Base-by-base conservation (phyloP, 352 stramenopile species). In the Blastocystis sp. region DNA sequence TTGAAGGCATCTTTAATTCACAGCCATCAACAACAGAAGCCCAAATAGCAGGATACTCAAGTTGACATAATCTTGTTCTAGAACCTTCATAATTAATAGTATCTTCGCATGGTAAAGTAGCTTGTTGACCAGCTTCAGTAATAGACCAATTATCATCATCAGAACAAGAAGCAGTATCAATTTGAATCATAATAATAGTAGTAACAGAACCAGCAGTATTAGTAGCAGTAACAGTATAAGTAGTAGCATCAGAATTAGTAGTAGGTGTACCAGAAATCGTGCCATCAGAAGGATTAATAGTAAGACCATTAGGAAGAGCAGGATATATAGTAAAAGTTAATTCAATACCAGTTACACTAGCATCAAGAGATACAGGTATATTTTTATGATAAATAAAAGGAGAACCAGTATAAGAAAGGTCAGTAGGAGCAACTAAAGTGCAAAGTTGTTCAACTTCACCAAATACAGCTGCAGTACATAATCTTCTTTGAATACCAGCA, bases 201-300 rank as follows among this genome's bases (percentile, higher is more conserved):
- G n/a, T n/a, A n/a, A 62, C 54, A 13, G 52, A 62, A 2, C 52
- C 52, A 16, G 52, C 52, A 9, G 25, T 62, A 30, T 62, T 62
- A 24, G 39, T 39, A 28, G 39, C 52, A 6, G 52, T 62, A 21
- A 62, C 39, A 18, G 52, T 62, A 28, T 62, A 62, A 21, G 30
- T 54, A 23, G 36, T 27, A 40, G 49, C 18, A 18, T n/a, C 24
- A 5, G 52, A 54, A 13, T 18, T 31, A n/a, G n/a, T n/a, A n/a
- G n/a, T n/a, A 10, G 35, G 27, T 13, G 35, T 31, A 34, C 52
- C 52, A 5, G 52, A 49, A 18, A 62, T 62, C 2, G 37, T 30
- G n/a, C 52, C 52, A 2, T 39, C 41, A 16, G 35, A 9, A 16
- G 32, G 11, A 30, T 62, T 19, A 13, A 62, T 39, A 11, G 27